Conservation (phyloP, 192 early-diverging fungal genomes). For the Rhizoclosmatium sp. region DNA sequence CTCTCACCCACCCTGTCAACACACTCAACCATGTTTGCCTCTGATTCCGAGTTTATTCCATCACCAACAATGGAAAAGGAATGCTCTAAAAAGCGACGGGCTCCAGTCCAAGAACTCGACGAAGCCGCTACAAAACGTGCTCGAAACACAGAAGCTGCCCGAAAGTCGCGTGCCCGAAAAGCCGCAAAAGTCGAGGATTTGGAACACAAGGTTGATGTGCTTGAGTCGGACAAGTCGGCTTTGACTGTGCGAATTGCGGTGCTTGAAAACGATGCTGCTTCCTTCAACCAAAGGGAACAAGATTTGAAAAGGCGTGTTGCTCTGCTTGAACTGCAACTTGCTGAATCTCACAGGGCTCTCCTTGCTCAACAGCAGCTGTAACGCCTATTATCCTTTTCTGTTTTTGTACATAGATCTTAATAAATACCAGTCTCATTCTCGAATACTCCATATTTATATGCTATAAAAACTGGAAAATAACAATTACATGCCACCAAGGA, state of each 20-base stretch:
- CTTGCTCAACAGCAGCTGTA: no score
- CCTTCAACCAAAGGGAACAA: slow-evolving; percentile 19
- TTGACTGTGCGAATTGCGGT: slow-evolving; percentile 38
- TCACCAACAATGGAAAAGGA: neutral
- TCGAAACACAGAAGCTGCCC: slow-evolving; percentile 85
- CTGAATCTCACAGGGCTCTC: slow-evolving; percentile 38
- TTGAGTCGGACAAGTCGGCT: slow-evolving; percentile 65
- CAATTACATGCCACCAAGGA: no score
- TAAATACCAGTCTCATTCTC: no score
- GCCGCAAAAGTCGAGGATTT: slow-evolving; percentile 82
- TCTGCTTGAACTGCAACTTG: slow-evolving; percentile 53
- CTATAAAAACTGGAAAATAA: no score
- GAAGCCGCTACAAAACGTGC: slow-evolving; percentile 24
- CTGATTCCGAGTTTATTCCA: neutral
- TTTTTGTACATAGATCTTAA: no score
- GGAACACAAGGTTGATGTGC: slow-evolving; percentile 75
- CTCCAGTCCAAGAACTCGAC: neutral
- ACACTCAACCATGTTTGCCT: no score
- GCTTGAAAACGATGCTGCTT: slow-evolving; percentile 26
- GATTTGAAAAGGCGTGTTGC: slow-evolving; percentile 33
- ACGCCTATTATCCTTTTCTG: no score
- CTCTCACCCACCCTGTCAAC: neutral
- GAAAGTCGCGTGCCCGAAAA: slow-evolving; percentile 87
- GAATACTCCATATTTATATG: no score
- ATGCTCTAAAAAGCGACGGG: neutral